Conservation (phyloP, 1,284 basidiomycete species). For the Termitomyces sp. region DNA sequence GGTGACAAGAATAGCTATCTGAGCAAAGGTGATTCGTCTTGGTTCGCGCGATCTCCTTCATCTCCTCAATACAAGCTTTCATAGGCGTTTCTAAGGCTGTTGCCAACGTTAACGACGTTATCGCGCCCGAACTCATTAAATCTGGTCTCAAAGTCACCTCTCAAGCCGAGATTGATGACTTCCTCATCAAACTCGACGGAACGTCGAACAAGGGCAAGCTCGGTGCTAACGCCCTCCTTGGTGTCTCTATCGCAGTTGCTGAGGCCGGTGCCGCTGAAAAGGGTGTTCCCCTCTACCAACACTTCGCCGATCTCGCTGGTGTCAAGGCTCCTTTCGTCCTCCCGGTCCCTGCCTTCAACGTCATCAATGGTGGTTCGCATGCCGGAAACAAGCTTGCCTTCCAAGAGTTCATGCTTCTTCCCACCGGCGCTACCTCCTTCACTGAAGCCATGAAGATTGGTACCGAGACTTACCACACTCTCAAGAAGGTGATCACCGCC, state of each 20-base stretch:
- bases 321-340: slow-evolving; percentile 91
- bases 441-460: slow-evolving; percentile 98
- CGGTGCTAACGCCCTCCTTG: slow-evolving; percentile 99
- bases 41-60: slow-evolving; percentile 12
- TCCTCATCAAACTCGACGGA: slow-evolving; percentile 98
- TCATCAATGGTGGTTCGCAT: slow-evolving; percentile 99
- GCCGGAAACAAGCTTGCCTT: slow-evolving; percentile 99
- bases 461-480: slow-evolving; percentile 95
- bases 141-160: slow-evolving; percentile 82
- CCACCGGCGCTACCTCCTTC: slow-evolving; percentile 89
- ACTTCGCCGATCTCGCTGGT: slow-evolving; percentile 93
- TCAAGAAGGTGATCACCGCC: slow-evolving; percentile 99
- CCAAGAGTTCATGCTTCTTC: slow-evolving; percentile 99
- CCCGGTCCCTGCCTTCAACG: slow-evolving; percentile 93
- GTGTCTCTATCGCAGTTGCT: slow-evolving; percentile 94
- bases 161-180: slow-evolving; percentile 97
- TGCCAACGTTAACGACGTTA: slow-evolving; percentile 88
- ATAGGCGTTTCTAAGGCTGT: slow-evolving; percentile 92
- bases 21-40: slow-evolving; percentile 75
- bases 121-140: slow-evolving; percentile 88
- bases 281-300: slow-evolving; percentile 93
- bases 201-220: slow-evolving; percentile 99
- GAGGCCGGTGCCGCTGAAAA: slow-evolving; percentile 94
- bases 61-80: slow-evolving; percentile 11
- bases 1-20: slow-evolving; percentile 91